Base-by-base conservation (phyloP, 2,329 filamentous ascomycete genomes). In the Fusarium guadeloupense region DNA sequence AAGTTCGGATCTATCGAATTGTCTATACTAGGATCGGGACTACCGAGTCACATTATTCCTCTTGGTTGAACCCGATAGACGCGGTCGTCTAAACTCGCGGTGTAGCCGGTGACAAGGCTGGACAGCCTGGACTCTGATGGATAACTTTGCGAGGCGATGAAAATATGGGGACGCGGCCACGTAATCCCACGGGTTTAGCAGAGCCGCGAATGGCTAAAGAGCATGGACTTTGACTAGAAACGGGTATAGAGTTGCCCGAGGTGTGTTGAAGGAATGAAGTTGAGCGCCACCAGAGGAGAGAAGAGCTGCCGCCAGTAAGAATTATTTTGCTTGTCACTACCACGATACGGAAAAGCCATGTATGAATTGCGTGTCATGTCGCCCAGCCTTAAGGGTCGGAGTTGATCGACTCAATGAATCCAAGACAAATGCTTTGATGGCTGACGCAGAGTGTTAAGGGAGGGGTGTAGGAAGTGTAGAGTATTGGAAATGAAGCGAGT, bases 21-120 rank as follows among this genome's bases (percentile, higher is more conserved):
- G 19, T 34, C 28, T 20, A 34, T 41, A 20, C 30, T 49, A 25
- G 42, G 54, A 41, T 39, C 33, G 43, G 58, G 26, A 50, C 37
- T 56, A n/a, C 56, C 49, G 57, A 49, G 17, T 28, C 48, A 38
- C 40, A 56, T 33, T 46, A 28, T 43, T 26, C 39, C 21, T 40
- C 28, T 43, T 33, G 41, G 49, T 31, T 6, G 7, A 64, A 41
- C 37, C 38, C 49, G 48, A 64, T 60, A 51, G 49, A 64, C 54
- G 49, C 50, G 7, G 33, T 19, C 33, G 33, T 35, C 47, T 23
- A 33, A 44, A 39, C 31, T 21, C 25, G 28, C 5, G 60, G 60
- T 61, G 53, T 35, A 17, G 58, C 45, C 38, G 44, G 48, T 44
- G 30, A 64, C 55, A 54, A 60, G 49, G 26, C 54, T 54, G 33